Conservation (phyloP, 2,329 filamentous ascomycete species). For the Xylaria sp. region DNA sequence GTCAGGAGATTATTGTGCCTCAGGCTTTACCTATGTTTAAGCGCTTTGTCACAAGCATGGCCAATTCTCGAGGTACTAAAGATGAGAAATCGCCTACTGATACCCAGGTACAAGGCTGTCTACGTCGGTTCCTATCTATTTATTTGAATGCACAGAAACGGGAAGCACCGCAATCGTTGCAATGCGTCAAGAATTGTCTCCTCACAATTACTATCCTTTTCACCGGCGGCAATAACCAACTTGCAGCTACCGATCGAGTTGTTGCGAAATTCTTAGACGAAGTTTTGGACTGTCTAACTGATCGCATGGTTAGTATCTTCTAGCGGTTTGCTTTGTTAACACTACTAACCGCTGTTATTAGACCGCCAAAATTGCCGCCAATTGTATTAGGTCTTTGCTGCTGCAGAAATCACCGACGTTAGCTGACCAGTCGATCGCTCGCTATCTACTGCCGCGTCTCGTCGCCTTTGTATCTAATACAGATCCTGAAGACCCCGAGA, state of each 20-base stretch:
- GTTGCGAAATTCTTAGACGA: slow-evolving; percentile 81
- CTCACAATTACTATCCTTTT: slow-evolving; percentile 89
- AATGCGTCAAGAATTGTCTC: slow-evolving; percentile 92
- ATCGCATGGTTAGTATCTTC: slow-evolving; percentile 69
- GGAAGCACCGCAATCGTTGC: slow-evolving; percentile 77
- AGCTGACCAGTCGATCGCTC: slow-evolving; percentile 77
- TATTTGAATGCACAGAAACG: slow-evolving; percentile 79
- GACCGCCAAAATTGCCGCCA: slow-evolving; percentile 89
- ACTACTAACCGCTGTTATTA: slow-evolving; percentile 48
- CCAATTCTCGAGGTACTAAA: slow-evolving; percentile 55
- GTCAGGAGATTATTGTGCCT: slow-evolving; percentile 88
- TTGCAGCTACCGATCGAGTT: slow-evolving; percentile 79
- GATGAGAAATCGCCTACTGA: slow-evolving; percentile 61
- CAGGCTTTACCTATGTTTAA: slow-evolving; percentile 91
- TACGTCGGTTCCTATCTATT: slow-evolving; percentile 84
- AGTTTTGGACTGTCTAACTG: slow-evolving; percentile 83
- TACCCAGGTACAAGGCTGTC: slow-evolving; percentile 80
- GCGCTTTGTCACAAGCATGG: slow-evolving; percentile 84
- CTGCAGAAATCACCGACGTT: slow-evolving; percentile 70
- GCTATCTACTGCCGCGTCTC: slow-evolving; percentile 78
- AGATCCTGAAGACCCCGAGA: slow-evolving; percentile 81
- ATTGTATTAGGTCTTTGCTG: slow-evolving; percentile 87
- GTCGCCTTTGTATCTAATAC: slow-evolving; percentile 78
- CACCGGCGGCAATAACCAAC: slow-evolving; percentile 78
- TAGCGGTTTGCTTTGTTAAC: background rate